Conservation (phyloP, 2,329 filamentous ascomycete species). For the Colletotrichum kahawae region DNA sequence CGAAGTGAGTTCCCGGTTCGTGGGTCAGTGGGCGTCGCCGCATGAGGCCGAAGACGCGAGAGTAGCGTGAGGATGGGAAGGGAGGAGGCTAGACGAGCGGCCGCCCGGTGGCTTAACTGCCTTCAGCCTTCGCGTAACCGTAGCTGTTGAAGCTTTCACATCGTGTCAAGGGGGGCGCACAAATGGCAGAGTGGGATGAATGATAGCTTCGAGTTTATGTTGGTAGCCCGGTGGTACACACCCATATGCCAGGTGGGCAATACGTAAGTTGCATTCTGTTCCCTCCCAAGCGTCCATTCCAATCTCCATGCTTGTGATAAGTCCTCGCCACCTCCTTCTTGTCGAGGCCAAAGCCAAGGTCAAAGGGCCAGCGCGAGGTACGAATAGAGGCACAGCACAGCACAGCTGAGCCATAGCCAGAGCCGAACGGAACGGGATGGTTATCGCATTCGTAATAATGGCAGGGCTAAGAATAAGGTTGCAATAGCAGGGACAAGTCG, state of each 20-base stretch:
- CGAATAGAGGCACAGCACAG: not conserved
- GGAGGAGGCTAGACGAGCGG: not conserved
- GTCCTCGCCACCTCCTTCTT: not conserved
- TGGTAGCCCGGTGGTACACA: not conserved
- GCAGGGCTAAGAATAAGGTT: conserved; percentile 19
- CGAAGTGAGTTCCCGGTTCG: not conserved
- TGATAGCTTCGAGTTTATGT: not conserved
- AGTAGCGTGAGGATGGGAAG: not conserved
- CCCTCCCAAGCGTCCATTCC: not conserved
- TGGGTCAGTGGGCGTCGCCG: conserved; percentile 11
- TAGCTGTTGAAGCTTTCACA: not conserved
- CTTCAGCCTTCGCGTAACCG: conserved; percentile 5
- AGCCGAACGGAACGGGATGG: not conserved
- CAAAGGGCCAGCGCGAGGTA: not conserved
- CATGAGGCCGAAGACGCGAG: conserved; percentile 17
- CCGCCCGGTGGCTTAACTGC: conserved; percentile 14
- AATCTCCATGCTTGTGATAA: not conserved
- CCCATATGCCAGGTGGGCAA: not conserved
- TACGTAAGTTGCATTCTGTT: not conserved
- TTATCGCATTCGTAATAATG: not conserved
- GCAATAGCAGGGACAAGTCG: not conserved
- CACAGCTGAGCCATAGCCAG: not conserved
- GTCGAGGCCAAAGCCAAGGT: not conserved
- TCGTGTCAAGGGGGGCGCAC: not conserved
- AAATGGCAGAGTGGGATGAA: not conserved